phyloP scores from a whole-genome alignment of 2,329 filamentous ascomycete species.

The Scopulariopsis brevicaulis region DNA sequence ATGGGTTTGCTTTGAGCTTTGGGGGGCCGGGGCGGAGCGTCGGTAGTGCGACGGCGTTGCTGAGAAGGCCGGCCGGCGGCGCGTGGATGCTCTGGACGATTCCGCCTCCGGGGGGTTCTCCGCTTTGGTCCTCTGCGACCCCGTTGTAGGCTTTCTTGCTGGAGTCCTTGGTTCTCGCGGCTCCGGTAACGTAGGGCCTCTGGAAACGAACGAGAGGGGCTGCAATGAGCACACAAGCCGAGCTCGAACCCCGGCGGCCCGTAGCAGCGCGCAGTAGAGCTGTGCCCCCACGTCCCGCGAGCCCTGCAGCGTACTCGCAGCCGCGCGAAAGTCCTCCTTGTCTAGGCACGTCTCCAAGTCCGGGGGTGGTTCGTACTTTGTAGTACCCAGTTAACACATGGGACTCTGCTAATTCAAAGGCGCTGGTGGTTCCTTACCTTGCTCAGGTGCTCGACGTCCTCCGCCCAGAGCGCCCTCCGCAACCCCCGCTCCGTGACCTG shows the following conservation, averaged over 20 bases:
- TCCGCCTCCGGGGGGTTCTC: not conserved
- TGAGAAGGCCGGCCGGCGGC: not conserved
- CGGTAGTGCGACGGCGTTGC: conserved; percentile 1
- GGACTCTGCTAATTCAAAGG: not conserved
- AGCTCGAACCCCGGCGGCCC: conserved; percentile 69
- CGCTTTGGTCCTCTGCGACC: conserved; percentile 9
- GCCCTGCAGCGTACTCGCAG: conserved; percentile 59
- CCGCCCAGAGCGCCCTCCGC: conserved; percentile 63
- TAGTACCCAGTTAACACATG: not conserved
- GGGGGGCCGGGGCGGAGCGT: not conserved
- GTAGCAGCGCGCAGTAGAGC: conserved; percentile 77
- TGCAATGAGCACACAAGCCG: conserved; percentile 88
- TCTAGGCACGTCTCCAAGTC: conserved; percentile 60
- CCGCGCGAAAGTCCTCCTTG: conserved; percentile 59
- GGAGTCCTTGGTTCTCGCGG: conserved; percentile 1
- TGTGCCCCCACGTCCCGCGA: conserved; percentile 87
- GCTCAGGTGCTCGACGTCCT: conserved; percentile 48
- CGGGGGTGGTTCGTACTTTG: conserved; percentile 42
- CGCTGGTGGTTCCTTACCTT: conserved; percentile 28
- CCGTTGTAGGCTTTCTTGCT: conserved; percentile 12
- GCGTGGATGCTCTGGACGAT: not conserved
- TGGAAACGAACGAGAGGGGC: conserved; percentile 56
- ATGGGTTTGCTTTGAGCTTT: not conserved
- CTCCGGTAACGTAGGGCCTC: conserved; percentile 33
- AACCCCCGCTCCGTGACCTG: conserved; percentile 60